Evolutionary conservation across 2,329 filamentous ascomycete species (phyloP).

Genomic region (Penicillium sp.): DNA sequence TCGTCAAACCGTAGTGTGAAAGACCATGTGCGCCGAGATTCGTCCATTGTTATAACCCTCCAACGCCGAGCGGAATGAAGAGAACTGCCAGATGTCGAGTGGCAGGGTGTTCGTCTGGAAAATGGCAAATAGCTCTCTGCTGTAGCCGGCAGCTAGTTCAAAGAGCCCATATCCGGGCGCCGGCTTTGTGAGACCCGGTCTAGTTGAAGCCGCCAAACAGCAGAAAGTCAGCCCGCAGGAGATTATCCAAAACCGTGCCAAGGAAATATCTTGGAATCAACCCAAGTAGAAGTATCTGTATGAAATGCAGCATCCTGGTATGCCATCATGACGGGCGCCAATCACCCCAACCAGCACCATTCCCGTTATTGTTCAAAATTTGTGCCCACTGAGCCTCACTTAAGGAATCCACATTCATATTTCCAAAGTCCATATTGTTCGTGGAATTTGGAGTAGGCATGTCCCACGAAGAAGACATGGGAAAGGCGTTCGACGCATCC

Average conservation of each 20-base stretch:
- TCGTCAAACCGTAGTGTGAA: slow-evolving; percentile 17
- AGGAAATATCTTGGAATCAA: neutral
- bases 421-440: slow-evolving; percentile 19
- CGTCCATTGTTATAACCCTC: neutral
- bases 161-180: neutral
- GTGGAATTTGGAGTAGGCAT: slow-evolving; percentile 16
- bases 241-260: neutral
- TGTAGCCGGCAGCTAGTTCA: neutral
- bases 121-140: neutral
- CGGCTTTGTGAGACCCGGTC: neutral
- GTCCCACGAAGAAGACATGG: slow-evolving; percentile 33
- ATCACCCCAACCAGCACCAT: slow-evolving; percentile 26
- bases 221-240: neutral
- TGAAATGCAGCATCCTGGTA: neutral
- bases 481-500: slow-evolving; percentile 25
- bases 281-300: neutral
- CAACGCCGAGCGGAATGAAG: neutral
- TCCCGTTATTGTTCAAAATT: slow-evolving; percentile 22
- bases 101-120: neutral
- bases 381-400: slow-evolving; percentile 39
- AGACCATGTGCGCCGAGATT: neutral
- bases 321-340: slow-evolving; percentile 23
- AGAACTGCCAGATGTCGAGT: neutral
- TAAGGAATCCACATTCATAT: slow-evolving; percentile 26
- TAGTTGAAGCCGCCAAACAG: neutral